Base-by-base conservation (phyloP, 805 yeast genomes). In the Saturnispora ahearnii region DNA sequence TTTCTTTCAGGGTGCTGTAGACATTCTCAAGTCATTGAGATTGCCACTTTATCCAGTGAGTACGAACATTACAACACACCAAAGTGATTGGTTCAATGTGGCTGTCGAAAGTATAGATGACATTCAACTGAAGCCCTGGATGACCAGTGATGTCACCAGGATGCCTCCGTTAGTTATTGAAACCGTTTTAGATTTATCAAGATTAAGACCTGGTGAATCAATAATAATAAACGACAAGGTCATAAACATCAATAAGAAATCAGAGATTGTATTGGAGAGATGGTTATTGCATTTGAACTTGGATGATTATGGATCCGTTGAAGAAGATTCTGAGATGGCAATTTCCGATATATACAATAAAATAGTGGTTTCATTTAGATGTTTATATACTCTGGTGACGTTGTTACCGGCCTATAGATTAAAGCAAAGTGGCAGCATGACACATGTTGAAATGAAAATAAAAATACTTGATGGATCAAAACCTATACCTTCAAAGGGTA, bases 181-280 rank as follows among this genome's bases (percentile, higher is more conserved):
- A 63, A 82, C 93, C 0, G 85, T 75, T 26, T 51, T 65, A 34
- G 69, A 65, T 48, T 44, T 65, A 28, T 29, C 64, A n/a, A 57
- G 57, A 2, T 48, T 64, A 41, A 51, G 52, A 32, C 44, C 57
- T 12, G 51, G 55, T n/a, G 61, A 60, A 41, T 51, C 60, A 7
- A 54, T 64, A 15, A 44, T 57, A 44, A 44, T 63, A 5, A 59
- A 59, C 29, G 61, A 57, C 24, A 69, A 76, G 9, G 81, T 81
- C 11, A 71, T 83, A 9, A 78, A 73, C 51, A 84, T 83, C 12
- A 71, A 76, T 3, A 79, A 77, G 59, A 84, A 84, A 59, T 73
- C 79, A 15, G 98, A 91, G 64, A 78, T 93, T n/a, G 96, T 93
- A 2, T 68, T 93, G 51, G 99, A 93, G 61, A 74, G 99, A 52